Evolutionary conservation across 805 yeast species (phyloP).

Genomic region (Monosporozyma servazzii): DNA sequence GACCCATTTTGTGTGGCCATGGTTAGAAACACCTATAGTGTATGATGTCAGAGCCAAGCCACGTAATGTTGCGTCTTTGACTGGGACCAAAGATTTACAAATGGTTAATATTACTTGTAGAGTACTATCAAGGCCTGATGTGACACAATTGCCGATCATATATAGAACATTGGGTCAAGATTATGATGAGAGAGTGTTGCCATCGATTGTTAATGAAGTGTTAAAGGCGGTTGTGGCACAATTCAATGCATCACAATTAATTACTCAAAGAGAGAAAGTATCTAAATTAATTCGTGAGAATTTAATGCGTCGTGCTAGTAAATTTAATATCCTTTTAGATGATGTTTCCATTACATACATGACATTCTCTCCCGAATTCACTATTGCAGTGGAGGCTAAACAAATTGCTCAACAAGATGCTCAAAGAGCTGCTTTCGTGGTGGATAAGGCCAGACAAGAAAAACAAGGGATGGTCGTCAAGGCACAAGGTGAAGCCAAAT

Average conservation of each 20-base stretch:
- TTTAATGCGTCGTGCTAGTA: constrained; percentile 81
- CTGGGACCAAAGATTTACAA: constrained; percentile 97
- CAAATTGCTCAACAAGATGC: constrained; percentile 99
- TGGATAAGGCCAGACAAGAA: constrained; percentile 95
- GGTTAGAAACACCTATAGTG: constrained; percentile 86
- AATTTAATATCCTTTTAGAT: constrained; percentile 79
- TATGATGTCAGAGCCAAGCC: constrained; percentile 97
- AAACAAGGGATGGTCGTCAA: constrained; percentile 94
- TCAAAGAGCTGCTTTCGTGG: constrained; percentile 94
- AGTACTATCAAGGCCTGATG: constrained; percentile 84
- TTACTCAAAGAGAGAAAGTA: constrained; percentile 97
- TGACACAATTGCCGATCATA: constrained; percentile 67
- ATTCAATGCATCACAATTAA: constrained; percentile 94
- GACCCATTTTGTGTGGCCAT: constrained; percentile 87
- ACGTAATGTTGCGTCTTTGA: constrained; percentile 86
- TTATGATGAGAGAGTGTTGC: constrained; percentile 93
- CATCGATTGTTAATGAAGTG: constrained; percentile 97
- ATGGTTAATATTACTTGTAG: constrained; percentile 99
- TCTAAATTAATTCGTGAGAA: constrained; percentile 85
- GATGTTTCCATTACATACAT: constrained; percentile 94
- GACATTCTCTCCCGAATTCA: constrained; percentile 97
- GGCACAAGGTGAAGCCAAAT: constrained; percentile 97
- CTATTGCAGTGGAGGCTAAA: constrained; percentile 95
- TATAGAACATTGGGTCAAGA: constrained; percentile 90
- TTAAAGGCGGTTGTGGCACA: constrained; percentile 95